These are phyloP conservation scores for Adenanthera pavonina DNA, from an alignment of 306 rosid species.

Conservation along the genomic window DNA sequence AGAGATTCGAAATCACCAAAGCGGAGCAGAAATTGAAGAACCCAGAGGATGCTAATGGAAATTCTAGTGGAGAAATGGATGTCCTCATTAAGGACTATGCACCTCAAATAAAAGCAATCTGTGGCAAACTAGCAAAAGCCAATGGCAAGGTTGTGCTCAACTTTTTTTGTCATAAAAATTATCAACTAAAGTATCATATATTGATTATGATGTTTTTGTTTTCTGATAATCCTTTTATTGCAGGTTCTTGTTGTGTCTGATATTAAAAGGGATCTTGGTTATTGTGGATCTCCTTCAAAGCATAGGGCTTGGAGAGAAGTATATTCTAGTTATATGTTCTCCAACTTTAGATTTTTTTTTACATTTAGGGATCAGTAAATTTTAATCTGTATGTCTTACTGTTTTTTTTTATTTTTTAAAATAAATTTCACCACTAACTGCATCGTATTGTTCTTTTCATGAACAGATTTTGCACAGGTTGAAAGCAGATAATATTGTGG, in stretches of 20 bases:
- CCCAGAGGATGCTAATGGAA: conserved; percentile 34
- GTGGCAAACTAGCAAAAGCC: conserved; percentile 75
- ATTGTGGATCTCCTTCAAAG: conserved; percentile 56
- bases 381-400: conserved; percentile 17
- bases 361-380: conserved; percentile 50
- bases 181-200: background rate
- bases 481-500: conserved; percentile 63
- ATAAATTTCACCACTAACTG: background rate
- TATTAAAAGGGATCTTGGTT: conserved; percentile 86
- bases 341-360: conserved; percentile 4
- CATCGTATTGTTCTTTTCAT: conserved; percentile 33
- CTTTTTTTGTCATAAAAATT: conserved; percentile 21
- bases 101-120: conserved; percentile 75
- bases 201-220: conserved; percentile 37
- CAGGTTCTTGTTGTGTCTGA: conserved; percentile 87
- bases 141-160: conserved; percentile 67
- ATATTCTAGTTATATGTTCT: conserved; percentile 20
- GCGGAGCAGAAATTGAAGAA: conserved; percentile 43
- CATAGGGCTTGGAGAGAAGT: conserved; percentile 85
- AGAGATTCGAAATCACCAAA: conserved; percentile 67
- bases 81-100: conserved; percentile 72
- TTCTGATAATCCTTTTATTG: conserved; percentile 36
- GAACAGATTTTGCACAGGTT: conserved; percentile 64
- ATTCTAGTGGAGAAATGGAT: conserved; percentile 48
- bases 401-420: background rate